These are phyloP conservation scores for Xenosphaeropsis pyriputrescens DNA, from an alignment of 2,329 filamentous ascomycete genomes.

Conservation along the genomic window DNA sequence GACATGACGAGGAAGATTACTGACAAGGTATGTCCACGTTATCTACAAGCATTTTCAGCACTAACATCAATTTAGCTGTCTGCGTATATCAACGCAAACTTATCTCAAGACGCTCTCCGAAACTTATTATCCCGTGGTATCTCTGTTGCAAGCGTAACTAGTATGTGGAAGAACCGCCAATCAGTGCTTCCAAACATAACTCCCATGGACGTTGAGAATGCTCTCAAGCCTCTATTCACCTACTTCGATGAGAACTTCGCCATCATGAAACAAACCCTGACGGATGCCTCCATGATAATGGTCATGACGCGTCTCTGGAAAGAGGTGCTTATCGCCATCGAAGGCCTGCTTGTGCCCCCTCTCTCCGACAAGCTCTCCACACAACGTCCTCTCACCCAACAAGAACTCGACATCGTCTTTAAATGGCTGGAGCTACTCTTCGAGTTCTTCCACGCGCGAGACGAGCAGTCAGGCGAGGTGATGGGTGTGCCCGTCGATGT, in stretches of 20 bases:
- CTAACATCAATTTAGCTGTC: constrained; percentile 49
- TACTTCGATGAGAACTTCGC: constrained; percentile 99
- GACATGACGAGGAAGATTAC: constrained; percentile 98
- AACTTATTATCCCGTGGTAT: constrained; percentile 61
- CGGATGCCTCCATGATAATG: constrained; percentile 90
- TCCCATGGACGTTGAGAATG: constrained; percentile 61
- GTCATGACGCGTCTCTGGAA: constrained; percentile 99
- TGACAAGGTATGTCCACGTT: constrained; percentile 59
- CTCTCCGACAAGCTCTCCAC: constrained; percentile 86
- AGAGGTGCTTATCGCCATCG: constrained; percentile 84
- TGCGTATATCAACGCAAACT: constrained; percentile 77
- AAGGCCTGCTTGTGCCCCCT: constrained; percentile 79
- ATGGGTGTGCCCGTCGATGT: constrained; percentile 83
- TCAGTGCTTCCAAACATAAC: constrained; percentile 44
- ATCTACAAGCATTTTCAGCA: constrained; percentile 1
- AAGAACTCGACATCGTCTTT: constrained; percentile 89
- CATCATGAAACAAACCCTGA: constrained; percentile 95
- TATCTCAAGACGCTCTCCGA: constrained; percentile 71
- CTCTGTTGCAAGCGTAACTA: constrained; percentile 59
- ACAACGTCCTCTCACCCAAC: constrained; percentile 69
- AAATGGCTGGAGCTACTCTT: constrained; percentile 86
- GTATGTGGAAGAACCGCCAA: constrained; percentile 45
- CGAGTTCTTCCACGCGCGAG: constrained; percentile 86
- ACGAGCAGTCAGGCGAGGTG: constrained; percentile 69
- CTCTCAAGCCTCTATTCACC: constrained; percentile 69